phyloP scores from a whole-genome alignment of 768 basidiomycete species.

The Podaxis sp. region DNA sequence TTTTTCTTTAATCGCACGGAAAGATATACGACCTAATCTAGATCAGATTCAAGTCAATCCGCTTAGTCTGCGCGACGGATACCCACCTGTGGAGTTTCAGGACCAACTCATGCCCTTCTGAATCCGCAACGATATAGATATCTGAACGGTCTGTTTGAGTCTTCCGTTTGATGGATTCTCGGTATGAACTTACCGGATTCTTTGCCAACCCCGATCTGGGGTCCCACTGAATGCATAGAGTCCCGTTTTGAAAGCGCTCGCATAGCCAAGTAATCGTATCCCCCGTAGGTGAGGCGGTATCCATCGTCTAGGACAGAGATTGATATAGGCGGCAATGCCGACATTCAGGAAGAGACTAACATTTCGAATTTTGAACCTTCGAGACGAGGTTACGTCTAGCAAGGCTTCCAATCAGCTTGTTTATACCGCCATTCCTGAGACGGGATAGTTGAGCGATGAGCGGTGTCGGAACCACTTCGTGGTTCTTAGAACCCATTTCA shows the following conservation, averaged over 20 bases:
- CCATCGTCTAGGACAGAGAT: constrained; percentile 72
- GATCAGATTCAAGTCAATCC: constrained; percentile 1
- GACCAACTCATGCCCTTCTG: constrained; percentile 81
- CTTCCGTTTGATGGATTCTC: not conserved
- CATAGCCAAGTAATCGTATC: constrained; percentile 96
- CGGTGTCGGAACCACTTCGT: constrained; percentile 87
- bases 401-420: constrained; percentile 85
- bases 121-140: constrained; percentile 86
- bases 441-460: constrained; percentile 92
- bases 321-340: constrained; percentile 6
- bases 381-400: constrained; percentile 91
- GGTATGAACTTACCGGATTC: constrained; percentile 68
- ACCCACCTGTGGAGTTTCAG: constrained; percentile 88
- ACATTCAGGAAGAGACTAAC: constrained; percentile 34
- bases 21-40: constrained; percentile 95
- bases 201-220: constrained; percentile 98
- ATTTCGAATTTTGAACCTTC: constrained; percentile 88
- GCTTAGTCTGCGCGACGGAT: not conserved
- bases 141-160: constrained; percentile 37
- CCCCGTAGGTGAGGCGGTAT: constrained; percentile 94
- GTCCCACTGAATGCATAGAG: constrained; percentile 86
- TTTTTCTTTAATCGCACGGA: constrained; percentile 94
- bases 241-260: constrained; percentile 88
- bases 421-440: constrained; percentile 88
- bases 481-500: constrained; percentile 98